These are phyloP conservation scores for Sisymbrium altissimum DNA, from an alignment of 345 rosid species.

Conservation along the genomic window DNA sequence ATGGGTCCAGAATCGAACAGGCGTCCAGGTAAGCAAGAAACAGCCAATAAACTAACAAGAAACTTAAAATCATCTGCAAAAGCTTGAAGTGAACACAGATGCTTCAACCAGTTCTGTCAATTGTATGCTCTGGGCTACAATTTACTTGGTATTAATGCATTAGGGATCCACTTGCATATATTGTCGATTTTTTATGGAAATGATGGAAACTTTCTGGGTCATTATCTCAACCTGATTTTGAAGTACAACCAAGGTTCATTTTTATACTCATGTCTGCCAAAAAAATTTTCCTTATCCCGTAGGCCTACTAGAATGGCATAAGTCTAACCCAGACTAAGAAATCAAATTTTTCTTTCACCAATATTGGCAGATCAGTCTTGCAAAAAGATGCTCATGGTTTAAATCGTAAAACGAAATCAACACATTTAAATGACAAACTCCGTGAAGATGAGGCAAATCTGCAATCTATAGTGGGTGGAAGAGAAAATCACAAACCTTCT, in stretches of 20 bases:
- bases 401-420: neutral
- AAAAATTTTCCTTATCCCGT: neutral
- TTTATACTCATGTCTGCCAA: neutral
- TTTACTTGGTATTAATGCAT: neutral
- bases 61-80: neutral
- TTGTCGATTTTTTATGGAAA: neutral
- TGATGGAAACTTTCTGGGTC: neutral
- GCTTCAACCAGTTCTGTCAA: neutral
- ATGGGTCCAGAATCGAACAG: neutral
- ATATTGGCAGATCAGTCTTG: conserved; percentile 6
- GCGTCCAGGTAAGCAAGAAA: neutral
- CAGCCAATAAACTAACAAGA: neutral
- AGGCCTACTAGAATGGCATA: neutral
- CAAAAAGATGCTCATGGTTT: neutral
- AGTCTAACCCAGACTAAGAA: neutral
- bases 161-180: neutral
- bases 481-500: conserved; percentile 56
- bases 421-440: conserved; percentile 10
- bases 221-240: neutral
- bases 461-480: conserved; percentile 1
- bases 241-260: neutral
- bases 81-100: neutral
- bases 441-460: conserved; percentile 11
- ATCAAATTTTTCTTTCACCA: neutral
- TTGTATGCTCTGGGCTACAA: neutral